Base-by-base conservation (phyloP, 163 green algal species). In the Trebouxia gelatinosa region DNA sequence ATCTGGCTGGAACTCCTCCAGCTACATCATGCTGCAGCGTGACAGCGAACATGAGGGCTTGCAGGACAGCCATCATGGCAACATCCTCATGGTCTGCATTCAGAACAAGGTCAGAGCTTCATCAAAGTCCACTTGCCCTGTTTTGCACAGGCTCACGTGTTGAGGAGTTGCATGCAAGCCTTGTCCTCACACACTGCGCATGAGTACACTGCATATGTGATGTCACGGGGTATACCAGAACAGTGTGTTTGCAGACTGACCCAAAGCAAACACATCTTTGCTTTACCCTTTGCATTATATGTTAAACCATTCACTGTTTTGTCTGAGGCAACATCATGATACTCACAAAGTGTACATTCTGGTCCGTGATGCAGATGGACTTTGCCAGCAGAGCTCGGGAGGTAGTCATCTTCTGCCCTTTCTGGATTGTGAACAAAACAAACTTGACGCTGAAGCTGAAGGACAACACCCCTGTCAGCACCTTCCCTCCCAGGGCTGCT, bases 351-450 rank as follows among this genome's bases (percentile, higher is more conserved):
- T n/a, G n/a, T n/a, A n/a, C n/a, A n/a, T n/a, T n/a, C n/a, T n/a
- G n/a, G n/a, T n/a, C n/a, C n/a, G n/a, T n/a, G n/a, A n/a, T 75
- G 80, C 75, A 85, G 80, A 37, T 80, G 70, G 72, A 86, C 32
- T 59, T 62, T 31, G 54, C 70, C 7, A 84, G 77, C 74, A 62
- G 65, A 11, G 80, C 78, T 7, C 59, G 82, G 1, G 58, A 81
- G 39, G 74, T 89, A n/a, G 43, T 59, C 4, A 59, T 89, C 6
- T 87, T 74, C 74, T 81, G 78, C 48, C 75, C 78, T 16, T 89
- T 82, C 64, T 87, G 82, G 85, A 78, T 89, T 13, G 50, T 89
- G 37, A 89, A 89, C 82, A 85, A 85, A 74, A 87, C 82, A n/a
- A 74, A 81, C 29, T 59, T 82, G 37, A 62, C 65, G 40, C 64